Conservation (phyloP, 148 eudicot species). For the Mesembryanthemum crystallinum region DNA sequence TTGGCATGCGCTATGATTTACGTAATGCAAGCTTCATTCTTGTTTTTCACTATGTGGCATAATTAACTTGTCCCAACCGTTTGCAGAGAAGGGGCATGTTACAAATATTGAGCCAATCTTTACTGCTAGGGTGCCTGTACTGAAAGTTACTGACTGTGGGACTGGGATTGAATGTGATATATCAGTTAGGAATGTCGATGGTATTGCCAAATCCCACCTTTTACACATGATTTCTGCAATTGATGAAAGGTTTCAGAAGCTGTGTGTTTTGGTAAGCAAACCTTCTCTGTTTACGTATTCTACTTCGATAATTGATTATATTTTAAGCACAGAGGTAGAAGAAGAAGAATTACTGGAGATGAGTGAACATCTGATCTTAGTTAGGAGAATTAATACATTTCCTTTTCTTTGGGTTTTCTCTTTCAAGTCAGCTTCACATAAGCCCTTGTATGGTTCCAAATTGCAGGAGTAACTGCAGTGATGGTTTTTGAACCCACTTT, state of each 20-base stretch:
- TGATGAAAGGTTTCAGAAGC: conserved; percentile 79
- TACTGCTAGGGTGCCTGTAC: conserved; percentile 78
- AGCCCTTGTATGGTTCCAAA: too few species aligned
- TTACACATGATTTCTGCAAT: conserved; percentile 56
- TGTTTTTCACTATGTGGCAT: neutral
- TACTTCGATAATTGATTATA: neutral
- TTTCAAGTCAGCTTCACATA: too few species aligned
- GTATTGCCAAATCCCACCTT: conserved; percentile 68
- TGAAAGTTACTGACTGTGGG: conserved; percentile 79
- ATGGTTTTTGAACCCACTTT: too few species aligned
- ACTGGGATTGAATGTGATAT: conserved; percentile 91
- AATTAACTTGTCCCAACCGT: neutral
- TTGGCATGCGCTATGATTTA: too few species aligned
- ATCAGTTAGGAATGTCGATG: conserved; percentile 85
- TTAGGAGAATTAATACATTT: too few species aligned
- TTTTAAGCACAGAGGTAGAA: neutral
- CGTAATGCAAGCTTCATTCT: too few species aligned
- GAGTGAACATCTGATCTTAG: neutral
- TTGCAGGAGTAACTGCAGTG: too few species aligned
- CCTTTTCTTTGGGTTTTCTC: too few species aligned
- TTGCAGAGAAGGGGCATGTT: conserved; percentile 60
- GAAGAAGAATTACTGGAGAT: neutral
- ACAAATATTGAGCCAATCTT: conserved; percentile 53
- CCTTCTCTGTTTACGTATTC: conserved; percentile 3
- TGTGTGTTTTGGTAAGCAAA: conserved; percentile 72